Evolutionary conservation across 805 yeast species (phyloP).

Genomic region (Ascoidea rubescens): DNA sequence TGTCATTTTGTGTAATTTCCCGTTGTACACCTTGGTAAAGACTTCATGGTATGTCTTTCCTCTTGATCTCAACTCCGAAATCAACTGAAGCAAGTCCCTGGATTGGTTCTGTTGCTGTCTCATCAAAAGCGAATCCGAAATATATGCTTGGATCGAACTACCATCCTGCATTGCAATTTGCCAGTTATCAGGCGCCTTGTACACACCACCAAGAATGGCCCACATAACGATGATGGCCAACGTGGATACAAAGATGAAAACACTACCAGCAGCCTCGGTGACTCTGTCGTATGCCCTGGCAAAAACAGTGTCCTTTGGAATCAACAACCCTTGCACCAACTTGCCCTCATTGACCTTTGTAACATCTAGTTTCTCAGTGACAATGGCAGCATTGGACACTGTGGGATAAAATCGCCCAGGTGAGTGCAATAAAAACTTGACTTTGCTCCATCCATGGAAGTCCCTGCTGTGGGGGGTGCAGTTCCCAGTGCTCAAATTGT

Average conservation of each 20-base stretch:
- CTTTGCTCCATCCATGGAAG: background rate
- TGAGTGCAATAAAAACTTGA: background rate
- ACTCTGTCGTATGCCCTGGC: constrained; percentile 16
- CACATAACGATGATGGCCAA: constrained; percentile 17
- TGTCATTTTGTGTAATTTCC: too few relatives aligned
- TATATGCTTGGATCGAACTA: constrained; percentile 24
- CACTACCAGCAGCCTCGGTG: constrained; percentile 17
- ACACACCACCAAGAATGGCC: constrained; percentile 17
- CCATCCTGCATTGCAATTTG: constrained; percentile 29
- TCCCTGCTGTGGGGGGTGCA: too few relatives aligned
- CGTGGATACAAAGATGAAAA: constrained; percentile 15
- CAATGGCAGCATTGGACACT: background rate
- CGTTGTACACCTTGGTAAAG: too few relatives aligned
- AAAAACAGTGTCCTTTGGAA: background rate
- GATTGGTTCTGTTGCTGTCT: constrained; percentile 22
- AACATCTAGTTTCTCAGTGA: background rate
- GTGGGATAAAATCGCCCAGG: background rate
- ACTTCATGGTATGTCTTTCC: constrained; percentile 14
- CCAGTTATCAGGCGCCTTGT: constrained; percentile 21
- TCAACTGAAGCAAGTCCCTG: constrained; percentile 15
- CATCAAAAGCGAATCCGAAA: constrained; percentile 27
- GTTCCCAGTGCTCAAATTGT: too few relatives aligned
- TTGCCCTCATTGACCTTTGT: background rate
- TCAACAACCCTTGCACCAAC: background rate
- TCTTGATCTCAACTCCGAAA: constrained; percentile 19